Conservation (phyloP, 2,329 filamentous ascomycete species). For the Dactylellina sp. region DNA sequence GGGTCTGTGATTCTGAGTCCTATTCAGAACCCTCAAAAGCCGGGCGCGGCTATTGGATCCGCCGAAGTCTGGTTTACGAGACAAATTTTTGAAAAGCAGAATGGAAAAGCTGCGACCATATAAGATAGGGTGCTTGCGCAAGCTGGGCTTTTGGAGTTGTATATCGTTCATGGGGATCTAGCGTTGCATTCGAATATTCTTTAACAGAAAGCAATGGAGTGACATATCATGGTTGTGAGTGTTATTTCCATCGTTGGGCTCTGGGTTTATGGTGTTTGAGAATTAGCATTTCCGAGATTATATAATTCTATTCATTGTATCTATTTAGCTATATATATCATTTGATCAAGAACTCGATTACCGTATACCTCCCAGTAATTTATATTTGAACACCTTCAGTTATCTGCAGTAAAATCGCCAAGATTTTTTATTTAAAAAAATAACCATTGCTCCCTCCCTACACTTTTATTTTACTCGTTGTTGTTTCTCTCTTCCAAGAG, state of each 20-base stretch:
- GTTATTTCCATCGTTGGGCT: not conserved
- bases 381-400: no score
- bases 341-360: no score
- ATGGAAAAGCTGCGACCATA: not conserved
- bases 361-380: no score
- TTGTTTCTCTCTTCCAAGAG: not conserved
- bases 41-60: not conserved
- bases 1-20: not conserved
- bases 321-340: constrained; percentile 5
- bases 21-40: not conserved
- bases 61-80: constrained; percentile 51
- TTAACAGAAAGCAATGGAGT: not conserved
- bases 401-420: no score
- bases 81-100: constrained; percentile 14
- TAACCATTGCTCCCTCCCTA: no score
- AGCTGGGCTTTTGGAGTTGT: constrained; percentile 45
- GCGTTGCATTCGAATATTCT: not conserved
- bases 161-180: not conserved
- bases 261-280: not conserved
- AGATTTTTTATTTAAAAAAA: no score
- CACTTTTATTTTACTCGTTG: not conserved
- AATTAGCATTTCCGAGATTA: constrained; percentile 1
- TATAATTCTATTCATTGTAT: constrained; percentile 29
- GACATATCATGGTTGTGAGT: constrained; percentile 13
- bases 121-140: constrained; percentile 24